Conservation (phyloP, 1,139 yeast genomes). For the Yarrowia galli region DNA sequence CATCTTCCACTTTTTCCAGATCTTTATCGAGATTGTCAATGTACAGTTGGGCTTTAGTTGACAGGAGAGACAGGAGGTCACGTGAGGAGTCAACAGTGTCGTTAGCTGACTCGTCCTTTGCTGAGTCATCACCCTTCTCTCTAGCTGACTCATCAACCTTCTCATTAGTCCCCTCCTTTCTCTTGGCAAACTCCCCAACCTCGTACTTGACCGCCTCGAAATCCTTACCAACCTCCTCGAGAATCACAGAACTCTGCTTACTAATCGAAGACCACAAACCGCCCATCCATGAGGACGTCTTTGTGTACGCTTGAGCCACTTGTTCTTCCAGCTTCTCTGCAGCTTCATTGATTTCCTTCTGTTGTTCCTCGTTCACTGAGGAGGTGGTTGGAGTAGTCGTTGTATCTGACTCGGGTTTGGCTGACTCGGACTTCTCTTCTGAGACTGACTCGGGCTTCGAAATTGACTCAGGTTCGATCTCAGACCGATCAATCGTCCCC, state of each 20-base stretch:
- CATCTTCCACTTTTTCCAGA: constrained; percentile 69
- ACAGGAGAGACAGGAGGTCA: constrained; percentile 41
- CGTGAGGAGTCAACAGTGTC: constrained; percentile 33
- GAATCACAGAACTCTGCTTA: constrained; percentile 54
- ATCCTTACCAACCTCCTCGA: constrained; percentile 53
- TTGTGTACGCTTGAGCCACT: constrained; percentile 51
- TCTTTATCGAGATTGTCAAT: constrained; percentile 72
- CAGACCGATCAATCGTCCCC: constrained; percentile 9
- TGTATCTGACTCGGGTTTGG: background rate
- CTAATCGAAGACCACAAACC: constrained; percentile 51
- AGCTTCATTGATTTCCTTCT: constrained; percentile 45
- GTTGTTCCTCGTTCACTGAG: constrained; percentile 37
- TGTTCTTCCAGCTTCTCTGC: constrained; percentile 57
- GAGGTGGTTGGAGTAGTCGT: no score
- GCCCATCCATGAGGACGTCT: constrained; percentile 51
- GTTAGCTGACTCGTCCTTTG: background rate
- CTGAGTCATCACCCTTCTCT: constrained; percentile 20
- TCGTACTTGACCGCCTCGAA: constrained; percentile 47
- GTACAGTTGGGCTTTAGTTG: constrained; percentile 60
- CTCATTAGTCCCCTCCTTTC: constrained; percentile 27
- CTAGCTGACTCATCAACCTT: constrained; percentile 21
- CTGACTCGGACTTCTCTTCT: background rate
- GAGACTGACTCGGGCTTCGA: background rate
- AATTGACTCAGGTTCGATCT: background rate
- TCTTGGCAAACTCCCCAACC: constrained; percentile 45